Evolutionary conservation across 495 filamentous ascomycete species (phyloP), one percentile per base, ranked within the genome.

Genomic region (Aspergillus campestris): DNA sequence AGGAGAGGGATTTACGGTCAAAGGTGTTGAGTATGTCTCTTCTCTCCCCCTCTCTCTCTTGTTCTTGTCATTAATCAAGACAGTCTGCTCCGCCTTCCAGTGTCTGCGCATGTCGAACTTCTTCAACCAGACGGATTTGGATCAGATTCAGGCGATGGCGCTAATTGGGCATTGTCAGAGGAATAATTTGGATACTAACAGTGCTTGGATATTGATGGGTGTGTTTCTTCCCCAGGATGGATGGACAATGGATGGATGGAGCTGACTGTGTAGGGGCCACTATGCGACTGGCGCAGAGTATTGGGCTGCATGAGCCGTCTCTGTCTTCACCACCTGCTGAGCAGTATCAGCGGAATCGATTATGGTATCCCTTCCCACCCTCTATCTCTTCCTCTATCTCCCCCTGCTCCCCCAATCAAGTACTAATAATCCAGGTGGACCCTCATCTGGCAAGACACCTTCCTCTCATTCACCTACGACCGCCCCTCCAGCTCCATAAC

Each of bases 111-210:
- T 70, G 42, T 71, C 66, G n/a, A 76, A 77, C 49, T 74, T 74
- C 47, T 62, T 77, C 14, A 70, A 69, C 2, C 62, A 69, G 38
- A 59, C 73, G 13, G 60, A 67, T 14, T 42, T 76, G 9, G 60
- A 74, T 37, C 68, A 61, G 46, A 72, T 76, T 36, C 70, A 77
- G 47, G 66, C 68, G 0, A 57, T 75, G 35, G 55, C 73, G 6
- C 61, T 76, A 18, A 65, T 76, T 6, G 69, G 71, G 13, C 65
- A 75, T 50, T 72, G 73, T 40, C 61, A 74, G 18, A 64, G 67
- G 1, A 75, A 76, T 51, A 75, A 73, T 40, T 66, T 77, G 51
- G 75, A 75, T 39, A 69, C 73, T n/a, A 74, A 72, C 9, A 70
- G 67, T 24, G 64, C 71, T 3, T 77, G 72, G 69, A 67, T 67